Percentiles rank a stretch among this genome's conserved stretches.
Evolutionary conservation across 176 grass and related monocot genomes (phyloP).

Genomic region (Eremochloa ophiuroides): DNA sequence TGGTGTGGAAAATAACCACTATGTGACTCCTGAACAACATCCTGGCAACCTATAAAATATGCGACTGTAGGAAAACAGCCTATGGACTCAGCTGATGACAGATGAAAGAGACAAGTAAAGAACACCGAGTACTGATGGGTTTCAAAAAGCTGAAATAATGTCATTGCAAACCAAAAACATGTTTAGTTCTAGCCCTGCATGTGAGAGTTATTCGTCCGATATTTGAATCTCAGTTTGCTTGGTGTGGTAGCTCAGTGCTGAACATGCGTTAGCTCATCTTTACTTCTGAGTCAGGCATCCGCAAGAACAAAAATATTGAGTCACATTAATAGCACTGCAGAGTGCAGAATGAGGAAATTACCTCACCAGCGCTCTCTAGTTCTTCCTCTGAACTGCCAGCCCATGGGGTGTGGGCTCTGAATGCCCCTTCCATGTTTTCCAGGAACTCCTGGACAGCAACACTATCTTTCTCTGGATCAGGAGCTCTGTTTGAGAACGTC

Average conservation of each 20-base stretch:
- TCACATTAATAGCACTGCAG: not conserved
- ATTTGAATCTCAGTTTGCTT: not conserved
- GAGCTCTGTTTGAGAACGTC: conserved; percentile 75
- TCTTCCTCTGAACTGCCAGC: conserved; percentile 98
- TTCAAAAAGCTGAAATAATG: not conserved
- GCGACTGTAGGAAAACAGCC: not conserved
- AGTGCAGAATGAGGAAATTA: conserved; percentile 38
- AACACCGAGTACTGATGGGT: not conserved
- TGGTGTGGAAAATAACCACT: not conserved
- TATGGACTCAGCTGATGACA: not conserved
- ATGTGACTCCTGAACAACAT: not conserved
- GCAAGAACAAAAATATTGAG: not conserved
- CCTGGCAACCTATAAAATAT: not conserved
- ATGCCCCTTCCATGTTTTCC: conserved; percentile 91
- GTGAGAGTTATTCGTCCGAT: not conserved
- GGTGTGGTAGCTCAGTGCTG: not conserved
- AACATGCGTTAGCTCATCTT: not conserved
- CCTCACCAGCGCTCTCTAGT: conserved; percentile 93
- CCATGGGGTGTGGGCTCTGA: conserved; percentile 84
- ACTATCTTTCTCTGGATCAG: conserved; percentile 95
- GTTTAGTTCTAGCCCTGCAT: not conserved
- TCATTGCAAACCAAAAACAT: not conserved
- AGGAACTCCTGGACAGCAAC: conserved; percentile 81
- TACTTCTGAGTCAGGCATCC: not conserved
- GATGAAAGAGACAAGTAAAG: not conserved